These are phyloP conservation scores for Ophiostoma piceae DNA, from an alignment of 2,329 filamentous ascomycete genomes.

Conservation along the genomic window DNA sequence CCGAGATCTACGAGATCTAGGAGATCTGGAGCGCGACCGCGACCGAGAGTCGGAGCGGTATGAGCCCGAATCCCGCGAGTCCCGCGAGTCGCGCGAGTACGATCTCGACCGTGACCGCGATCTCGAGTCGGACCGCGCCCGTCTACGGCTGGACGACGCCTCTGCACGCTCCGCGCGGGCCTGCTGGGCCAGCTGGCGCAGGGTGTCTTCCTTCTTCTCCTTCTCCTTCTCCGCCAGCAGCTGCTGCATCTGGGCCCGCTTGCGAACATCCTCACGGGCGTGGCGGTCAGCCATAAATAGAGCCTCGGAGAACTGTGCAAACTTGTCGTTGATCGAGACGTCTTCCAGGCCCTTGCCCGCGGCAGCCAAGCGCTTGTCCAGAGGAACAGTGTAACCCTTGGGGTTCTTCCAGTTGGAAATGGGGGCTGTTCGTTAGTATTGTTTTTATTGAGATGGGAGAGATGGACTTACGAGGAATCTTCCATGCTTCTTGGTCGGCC, in stretches of 20 bases:
- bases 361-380: constrained; percentile 92
- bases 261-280: constrained; percentile 89
- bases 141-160: constrained; percentile 23
- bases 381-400: constrained; percentile 91
- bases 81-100: not conserved
- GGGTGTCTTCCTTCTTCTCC: constrained; percentile 83
- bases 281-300: constrained; percentile 92
- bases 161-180: constrained; percentile 72
- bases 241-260: constrained; percentile 92
- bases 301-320: constrained; percentile 91
- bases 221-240: constrained; percentile 95
- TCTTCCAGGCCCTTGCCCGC: constrained; percentile 90
- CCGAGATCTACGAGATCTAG: constrained; percentile 32
- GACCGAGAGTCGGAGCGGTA: constrained; percentile 9
- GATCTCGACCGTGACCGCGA: constrained; percentile 11
- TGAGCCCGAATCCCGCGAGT: constrained; percentile 22
- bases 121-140: not conserved
- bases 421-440: constrained; percentile 49
- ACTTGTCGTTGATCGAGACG: constrained; percentile 96
- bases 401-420: constrained; percentile 99
- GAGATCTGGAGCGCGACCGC: constrained; percentile 30
- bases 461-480: constrained; percentile 52
- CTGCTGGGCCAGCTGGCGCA: constrained; percentile 82
- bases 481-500: constrained; percentile 96
- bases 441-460: not conserved